A percentile compares a stretch with the other conserved stretches of the same genome.
Evolutionary conservation across 768 basidiomycete species (phyloP).

Genomic region (Psilocybe tampanensis): DNA sequence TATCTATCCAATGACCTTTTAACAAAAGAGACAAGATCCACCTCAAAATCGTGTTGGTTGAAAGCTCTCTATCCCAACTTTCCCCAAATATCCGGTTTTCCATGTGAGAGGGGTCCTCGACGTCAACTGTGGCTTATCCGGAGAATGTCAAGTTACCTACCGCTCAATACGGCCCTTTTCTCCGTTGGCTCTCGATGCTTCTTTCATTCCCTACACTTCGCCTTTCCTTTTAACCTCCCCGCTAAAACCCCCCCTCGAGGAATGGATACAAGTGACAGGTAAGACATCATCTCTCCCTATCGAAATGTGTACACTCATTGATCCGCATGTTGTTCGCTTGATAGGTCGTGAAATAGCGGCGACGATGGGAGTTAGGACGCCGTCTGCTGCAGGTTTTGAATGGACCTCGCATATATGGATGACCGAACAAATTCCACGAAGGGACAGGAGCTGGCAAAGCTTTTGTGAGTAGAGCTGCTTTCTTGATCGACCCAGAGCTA

Average conservation of each 20-base stretch:
- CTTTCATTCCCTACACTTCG: neutral
- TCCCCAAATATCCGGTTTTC: neutral
- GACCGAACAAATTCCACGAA: no score
- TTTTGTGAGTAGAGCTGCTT: no score
- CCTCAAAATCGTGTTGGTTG: neutral
- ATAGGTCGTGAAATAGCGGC: neutral
- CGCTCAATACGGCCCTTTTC: neutral
- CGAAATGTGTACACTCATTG: neutral
- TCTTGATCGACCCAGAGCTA: no score
- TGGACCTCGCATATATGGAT: no score
- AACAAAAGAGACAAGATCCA: no score
- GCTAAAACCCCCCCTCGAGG: neutral
- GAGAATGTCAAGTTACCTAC: neutral
- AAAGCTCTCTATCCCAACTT: neutral
- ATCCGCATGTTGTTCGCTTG: neutral
- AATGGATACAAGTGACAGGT: neutral
- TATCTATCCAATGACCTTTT: no score
- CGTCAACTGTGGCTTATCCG: neutral
- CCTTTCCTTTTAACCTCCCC: neutral
- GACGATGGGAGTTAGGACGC: neutral
- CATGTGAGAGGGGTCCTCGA: neutral
- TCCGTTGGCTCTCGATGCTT: neutral
- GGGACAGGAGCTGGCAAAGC: no score
- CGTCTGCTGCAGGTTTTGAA: neutral
- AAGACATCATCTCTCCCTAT: neutral